phyloP scores from a whole-genome alignment of 148 eudicot species.

The Vaccinium macrocarpon region DNA sequence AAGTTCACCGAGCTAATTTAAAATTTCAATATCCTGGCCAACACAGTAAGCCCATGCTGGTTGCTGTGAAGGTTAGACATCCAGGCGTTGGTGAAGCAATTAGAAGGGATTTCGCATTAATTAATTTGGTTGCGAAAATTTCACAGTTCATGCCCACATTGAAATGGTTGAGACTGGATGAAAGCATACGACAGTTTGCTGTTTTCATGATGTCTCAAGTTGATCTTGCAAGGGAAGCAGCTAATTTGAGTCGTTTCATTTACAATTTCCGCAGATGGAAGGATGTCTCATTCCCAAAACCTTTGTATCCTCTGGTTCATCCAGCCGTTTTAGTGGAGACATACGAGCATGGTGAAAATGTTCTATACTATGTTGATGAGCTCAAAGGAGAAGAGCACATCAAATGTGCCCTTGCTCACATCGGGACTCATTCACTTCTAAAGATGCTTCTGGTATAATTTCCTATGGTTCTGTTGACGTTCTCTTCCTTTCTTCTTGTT shows the following conservation, averaged over 20 bases:
- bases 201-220: conserved; percentile 95
- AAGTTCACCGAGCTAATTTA: conserved; percentile 70
- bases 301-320: conserved; percentile 81
- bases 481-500: not conserved
- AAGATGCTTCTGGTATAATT: conserved; percentile 80
- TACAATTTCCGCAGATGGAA: conserved; percentile 78
- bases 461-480: conserved; percentile 7
- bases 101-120: conserved; percentile 66
- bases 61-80: conserved; percentile 88
- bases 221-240: conserved; percentile 93
- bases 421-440: conserved; percentile 80
- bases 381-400: conserved; percentile 56
- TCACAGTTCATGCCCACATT: conserved; percentile 59
- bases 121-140: conserved; percentile 61
- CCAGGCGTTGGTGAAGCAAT: conserved; percentile 89
- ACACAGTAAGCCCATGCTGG: conserved; percentile 53
- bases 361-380: conserved; percentile 59
- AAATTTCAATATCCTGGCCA: conserved; percentile 63
- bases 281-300: conserved; percentile 90
- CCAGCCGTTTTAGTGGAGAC: conserved; percentile 87
- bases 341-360: conserved; percentile 72
- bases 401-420: conserved; percentile 76
- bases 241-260: conserved; percentile 76
- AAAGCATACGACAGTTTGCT: conserved; percentile 82
- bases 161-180: conserved; percentile 83